phyloP scores from a whole-genome alignment of 169 alveolate genomes.

The Miamiensis avidus region DNA sequence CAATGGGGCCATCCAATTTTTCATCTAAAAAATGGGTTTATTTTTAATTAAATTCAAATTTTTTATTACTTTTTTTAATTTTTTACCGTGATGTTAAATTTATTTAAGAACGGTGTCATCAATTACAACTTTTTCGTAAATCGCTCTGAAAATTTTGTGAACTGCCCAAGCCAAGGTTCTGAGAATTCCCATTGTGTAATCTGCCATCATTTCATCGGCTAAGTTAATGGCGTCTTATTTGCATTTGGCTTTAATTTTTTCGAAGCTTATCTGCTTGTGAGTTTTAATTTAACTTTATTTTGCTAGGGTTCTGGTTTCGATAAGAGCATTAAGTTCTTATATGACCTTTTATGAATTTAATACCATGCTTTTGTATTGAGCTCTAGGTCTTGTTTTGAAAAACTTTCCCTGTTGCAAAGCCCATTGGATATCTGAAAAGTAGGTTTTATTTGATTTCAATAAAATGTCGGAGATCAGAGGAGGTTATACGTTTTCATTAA shows the following conservation, averaged over 20 bases:
- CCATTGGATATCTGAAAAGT: constrained; percentile 55
- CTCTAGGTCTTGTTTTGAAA: constrained; percentile 25
- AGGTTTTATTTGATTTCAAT: not conserved
- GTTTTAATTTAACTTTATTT: constrained; percentile 2
- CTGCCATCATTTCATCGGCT: constrained; percentile 50
- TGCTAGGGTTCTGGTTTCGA: constrained; percentile 31
- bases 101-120: constrained; percentile 47
- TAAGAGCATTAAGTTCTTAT: constrained; percentile 33
- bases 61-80: too few species aligned
- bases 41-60: too few species aligned
- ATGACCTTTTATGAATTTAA: constrained; percentile 54
- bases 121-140: constrained; percentile 72
- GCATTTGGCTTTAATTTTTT: constrained; percentile 12
- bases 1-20: constrained; percentile 55
- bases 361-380: constrained; percentile 38
- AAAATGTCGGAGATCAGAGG: constrained; percentile 41
- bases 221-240: constrained; percentile 38
- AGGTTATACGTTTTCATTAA: constrained; percentile 62
- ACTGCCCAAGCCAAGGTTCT: constrained; percentile 56
- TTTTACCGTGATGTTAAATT: constrained; percentile 9
- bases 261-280: constrained; percentile 7
- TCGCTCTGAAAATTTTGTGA: constrained; percentile 62
- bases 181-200: constrained; percentile 43
- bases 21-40: not conserved
- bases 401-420: constrained; percentile 32